A percentile compares a stretch with the other conserved stretches of the same genome.
Conservation (phyloP, 805 yeast species). For the Candida ponderosae region DNA sequence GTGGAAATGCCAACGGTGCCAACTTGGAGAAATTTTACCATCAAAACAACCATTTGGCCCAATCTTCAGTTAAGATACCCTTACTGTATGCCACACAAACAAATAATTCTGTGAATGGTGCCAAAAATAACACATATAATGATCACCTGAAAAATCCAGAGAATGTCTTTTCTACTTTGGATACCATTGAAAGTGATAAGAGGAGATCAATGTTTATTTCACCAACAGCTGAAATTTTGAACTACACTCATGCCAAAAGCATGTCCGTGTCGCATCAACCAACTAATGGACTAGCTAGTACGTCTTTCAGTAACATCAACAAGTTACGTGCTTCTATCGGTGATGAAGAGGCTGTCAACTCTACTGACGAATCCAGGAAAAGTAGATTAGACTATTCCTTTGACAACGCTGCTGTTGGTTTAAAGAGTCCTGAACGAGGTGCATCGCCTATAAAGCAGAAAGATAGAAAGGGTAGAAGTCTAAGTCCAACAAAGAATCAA, state of each 20-base stretch:
- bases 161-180: slow-evolving; percentile 13
- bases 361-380: neutral
- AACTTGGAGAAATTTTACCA: slow-evolving; percentile 12
- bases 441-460: neutral
- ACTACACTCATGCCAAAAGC: slow-evolving; percentile 29
- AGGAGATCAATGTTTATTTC: slow-evolving; percentile 53
- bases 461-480: slow-evolving; percentile 6
- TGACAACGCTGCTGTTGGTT: slow-evolving; percentile 6
- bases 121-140: neutral
- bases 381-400: slow-evolving; percentile 7
- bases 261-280: slow-evolving; percentile 14
- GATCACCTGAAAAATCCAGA: slow-evolving; percentile 4
- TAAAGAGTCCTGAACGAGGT: slow-evolving; percentile 11
- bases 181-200: slow-evolving; percentile 16
- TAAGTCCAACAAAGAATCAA: slow-evolving; percentile 15
- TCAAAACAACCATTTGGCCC: slow-evolving; percentile 1
- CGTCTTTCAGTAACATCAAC: too few species aligned
- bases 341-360: neutral
- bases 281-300: too few species aligned
- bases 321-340: slow-evolving; percentile 5
- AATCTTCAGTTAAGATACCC: slow-evolving; percentile 10
- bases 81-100: slow-evolving; percentile 5
- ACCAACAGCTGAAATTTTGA: slow-evolving; percentile 72
- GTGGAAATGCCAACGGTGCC: slow-evolving; percentile 5
- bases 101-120: neutral